Conservation (phyloP, 352 stramenopile species). For the Phytophthora europaea region DNA sequence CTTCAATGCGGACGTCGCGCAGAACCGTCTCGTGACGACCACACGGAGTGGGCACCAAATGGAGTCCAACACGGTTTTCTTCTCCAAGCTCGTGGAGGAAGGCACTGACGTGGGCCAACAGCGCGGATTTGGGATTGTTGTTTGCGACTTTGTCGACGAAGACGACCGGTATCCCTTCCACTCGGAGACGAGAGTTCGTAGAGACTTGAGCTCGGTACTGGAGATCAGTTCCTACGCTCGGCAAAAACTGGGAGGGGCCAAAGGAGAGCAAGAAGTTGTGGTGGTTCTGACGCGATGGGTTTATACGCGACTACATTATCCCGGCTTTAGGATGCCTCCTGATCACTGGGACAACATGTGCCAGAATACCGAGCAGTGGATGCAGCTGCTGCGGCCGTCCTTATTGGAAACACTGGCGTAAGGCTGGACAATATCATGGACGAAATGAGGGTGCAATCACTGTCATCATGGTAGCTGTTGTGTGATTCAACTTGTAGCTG, state of each 20-base stretch:
- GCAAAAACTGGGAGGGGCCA: not conserved
- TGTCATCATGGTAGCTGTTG: not conserved
- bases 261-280: not conserved
- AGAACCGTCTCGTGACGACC: conserved; percentile 46
- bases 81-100: conserved; percentile 31
- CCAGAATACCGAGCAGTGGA: conserved; percentile 26
- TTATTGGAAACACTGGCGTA: conserved; percentile 24
- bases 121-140: conserved; percentile 26
- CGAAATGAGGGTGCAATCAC: not conserved
- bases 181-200: conserved; percentile 20
- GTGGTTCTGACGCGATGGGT: conserved; percentile 34
- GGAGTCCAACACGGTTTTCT: conserved; percentile 49
- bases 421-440: not conserved
- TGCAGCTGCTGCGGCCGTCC: conserved; percentile 22
- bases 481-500: not conserved
- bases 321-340: conserved; percentile 11
- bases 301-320: conserved; percentile 24
- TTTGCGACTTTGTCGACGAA: conserved; percentile 39
- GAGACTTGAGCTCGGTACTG: conserved; percentile 32
- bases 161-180: conserved; percentile 37
- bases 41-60: conserved; percentile 22
- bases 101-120: conserved; percentile 11
- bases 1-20: conserved; percentile 33
- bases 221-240: conserved; percentile 30
- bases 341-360: conserved; percentile 22